Evolutionary conservation across 2,329 filamentous ascomycete species (phyloP), one percentile per base, ranked within the genome.

Genomic region (Calonectria henricotiae): DNA sequence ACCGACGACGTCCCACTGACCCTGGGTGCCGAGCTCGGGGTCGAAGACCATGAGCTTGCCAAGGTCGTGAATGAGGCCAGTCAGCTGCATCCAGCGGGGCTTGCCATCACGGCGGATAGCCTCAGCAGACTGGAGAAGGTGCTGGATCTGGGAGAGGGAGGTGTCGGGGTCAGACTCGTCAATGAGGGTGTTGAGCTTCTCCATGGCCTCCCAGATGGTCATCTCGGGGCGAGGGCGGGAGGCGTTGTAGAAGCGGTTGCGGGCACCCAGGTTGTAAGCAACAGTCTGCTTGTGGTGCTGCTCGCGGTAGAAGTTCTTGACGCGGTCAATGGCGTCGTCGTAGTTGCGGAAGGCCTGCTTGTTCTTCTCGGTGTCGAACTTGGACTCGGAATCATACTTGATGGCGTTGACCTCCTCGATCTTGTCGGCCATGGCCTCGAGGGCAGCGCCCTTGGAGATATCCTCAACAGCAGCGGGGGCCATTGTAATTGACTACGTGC

Each of bases 151-250:
- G 32, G 91, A 92, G 72, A 98, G 91, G 58, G 89, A 90, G 54
- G 95, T 97, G 84, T 98, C 94, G 1, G 95, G 95, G 85, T 98
- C 95, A 23, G 92, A 95, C 83, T 97, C 93, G 84, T 98, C 95
- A 81, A 97, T 93, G 63, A 97, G 89, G 0, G 93, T 94, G 88
- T 97, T 94, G 79, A 97, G 91, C 83, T 94, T 95, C 88, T 97
- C 94, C 84, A 97, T 96, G 23, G 95, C 95, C 81, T 97, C 87
- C 95, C 94, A 97, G 81, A 97, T 88, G 72, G 91, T 92, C 93
- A 97, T 94, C 82, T 93, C 88, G 17, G 92, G 90, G 65, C 87
- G 84, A 46, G 78, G 79, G 20, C 93, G 90, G 1, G 89, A 89
- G 71, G 91, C 89, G 73, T 87, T 87, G 82, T 91, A 74, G 77